These are phyloP conservation scores for Tolypocladium inflatum DNA, from an alignment of 2,329 filamentous ascomycete genomes.

Conservation along the genomic window DNA sequence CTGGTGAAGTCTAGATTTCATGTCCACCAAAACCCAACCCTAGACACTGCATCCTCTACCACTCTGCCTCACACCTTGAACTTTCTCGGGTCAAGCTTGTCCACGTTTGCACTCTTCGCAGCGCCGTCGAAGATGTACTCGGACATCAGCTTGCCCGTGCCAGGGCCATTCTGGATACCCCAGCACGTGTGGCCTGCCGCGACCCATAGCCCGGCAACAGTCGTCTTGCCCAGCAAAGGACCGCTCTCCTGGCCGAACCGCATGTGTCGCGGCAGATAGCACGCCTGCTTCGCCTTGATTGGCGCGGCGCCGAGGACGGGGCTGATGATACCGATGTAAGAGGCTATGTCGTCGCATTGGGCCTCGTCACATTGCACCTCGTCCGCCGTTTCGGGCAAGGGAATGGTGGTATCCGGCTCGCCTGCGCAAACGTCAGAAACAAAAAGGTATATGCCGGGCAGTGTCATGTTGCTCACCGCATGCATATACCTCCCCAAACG, in stretches of 20 bases:
- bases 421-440: constrained; percentile 23
- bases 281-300: constrained; percentile 73
- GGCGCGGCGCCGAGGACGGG: constrained; percentile 58
- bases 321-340: constrained; percentile 62
- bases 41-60: background rate
- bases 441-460: background rate
- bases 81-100: constrained; percentile 56
- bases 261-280: constrained; percentile 77
- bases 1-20: background rate
- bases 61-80: constrained; percentile 37
- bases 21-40: too few species aligned
- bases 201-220: constrained; percentile 64
- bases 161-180: constrained; percentile 95
- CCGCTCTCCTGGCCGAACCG: constrained; percentile 49
- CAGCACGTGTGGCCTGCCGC: constrained; percentile 93
- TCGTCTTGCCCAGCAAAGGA: constrained; percentile 70
- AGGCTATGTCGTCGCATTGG: constrained; percentile 76
- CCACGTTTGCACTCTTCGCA: constrained; percentile 58
- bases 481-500: constrained; percentile 82
- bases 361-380: constrained; percentile 65
- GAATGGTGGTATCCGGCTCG: constrained; percentile 68
- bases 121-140: constrained; percentile 68
- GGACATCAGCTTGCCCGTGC: constrained; percentile 71
- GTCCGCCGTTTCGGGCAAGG: constrained; percentile 67
- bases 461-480: constrained; percentile 49